Percentiles rank a stretch among this genome's conserved stretches.
These are phyloP conservation scores for Carex scoparia DNA, from an alignment of 176 grass and related monocot species.

Conservation along the genomic window DNA sequence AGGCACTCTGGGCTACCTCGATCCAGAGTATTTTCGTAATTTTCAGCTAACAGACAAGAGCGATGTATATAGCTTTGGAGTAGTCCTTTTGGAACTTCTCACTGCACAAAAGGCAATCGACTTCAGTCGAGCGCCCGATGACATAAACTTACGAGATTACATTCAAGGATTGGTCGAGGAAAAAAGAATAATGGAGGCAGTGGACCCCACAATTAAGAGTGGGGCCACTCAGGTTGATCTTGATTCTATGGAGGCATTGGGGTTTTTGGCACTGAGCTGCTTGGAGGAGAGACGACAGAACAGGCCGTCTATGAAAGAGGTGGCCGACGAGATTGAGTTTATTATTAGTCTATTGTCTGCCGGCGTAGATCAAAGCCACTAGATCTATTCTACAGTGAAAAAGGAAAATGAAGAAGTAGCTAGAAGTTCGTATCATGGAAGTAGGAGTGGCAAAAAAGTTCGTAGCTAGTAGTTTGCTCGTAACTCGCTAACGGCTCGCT, in stretches of 20 bases:
- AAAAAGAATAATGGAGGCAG: constrained; percentile 49
- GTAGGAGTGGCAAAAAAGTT: too few relatives aligned
- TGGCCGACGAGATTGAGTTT: constrained; percentile 68
- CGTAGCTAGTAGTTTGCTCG: too few relatives aligned
- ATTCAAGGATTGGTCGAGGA: constrained; percentile 38
- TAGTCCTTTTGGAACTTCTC: constrained; percentile 84
- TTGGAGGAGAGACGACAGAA: constrained; percentile 69
- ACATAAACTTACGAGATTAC: constrained; percentile 64
- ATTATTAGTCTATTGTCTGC: constrained; percentile 60
- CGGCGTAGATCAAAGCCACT: too few relatives aligned
- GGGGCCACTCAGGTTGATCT: constrained; percentile 45
- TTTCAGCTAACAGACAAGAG: constrained; percentile 86
- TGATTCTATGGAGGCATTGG: constrained; percentile 68
- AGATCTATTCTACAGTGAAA: too few relatives aligned
- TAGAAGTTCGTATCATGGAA: too few relatives aligned
- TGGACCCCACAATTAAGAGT: constrained; percentile 38
- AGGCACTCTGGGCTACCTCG: constrained; percentile 70
- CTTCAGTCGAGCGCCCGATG: constrained; percentile 46
- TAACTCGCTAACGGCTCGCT: too few relatives aligned
- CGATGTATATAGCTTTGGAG: constrained; percentile 85
- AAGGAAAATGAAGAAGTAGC: too few relatives aligned
- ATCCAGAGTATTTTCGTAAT: constrained; percentile 82
- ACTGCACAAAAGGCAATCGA: constrained; percentile 76
- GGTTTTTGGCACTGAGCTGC: constrained; percentile 56
- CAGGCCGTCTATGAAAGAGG: constrained; percentile 72